Base-by-base conservation (phyloP, 306 rosid species). In the Cyclanthera cordifolia region DNA sequence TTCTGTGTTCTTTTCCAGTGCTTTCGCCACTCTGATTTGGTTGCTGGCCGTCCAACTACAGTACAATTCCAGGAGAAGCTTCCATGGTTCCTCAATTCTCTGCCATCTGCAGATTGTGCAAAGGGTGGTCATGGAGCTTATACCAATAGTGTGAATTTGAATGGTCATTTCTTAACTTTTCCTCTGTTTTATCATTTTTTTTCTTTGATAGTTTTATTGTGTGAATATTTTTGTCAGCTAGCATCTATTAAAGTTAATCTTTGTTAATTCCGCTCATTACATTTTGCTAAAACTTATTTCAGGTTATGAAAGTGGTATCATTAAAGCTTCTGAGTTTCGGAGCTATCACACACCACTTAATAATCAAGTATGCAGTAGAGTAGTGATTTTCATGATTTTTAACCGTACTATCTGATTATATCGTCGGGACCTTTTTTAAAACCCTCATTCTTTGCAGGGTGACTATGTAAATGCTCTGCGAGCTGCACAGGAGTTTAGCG, bases 121-220 rank as follows among this genome's bases (percentile, higher is more conserved):
- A 92, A 92, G 85, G 96, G 96, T 77, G 98, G 98, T 72, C 98
- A 92, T 76, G 98, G 98, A 73, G 98, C 98, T 73, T 92, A 92
- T 82, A 87, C 98, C 80, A 92, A 86, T 73, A 92, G 98, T 80
- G 81, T 92, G 61, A 92, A 92, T 87, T 81, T 92, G 64, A 83
- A 84, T 67, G 98, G 98, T 89, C 59, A 85, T 63, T 73, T 53
- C 53, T 66, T 71, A 75, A 57, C 53, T 57, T 79, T 58, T 27
- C 34, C 59, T 32, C 30, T 47, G 56, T 25, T 63, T 72, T 51
- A 3, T 55, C 14, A 19, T 57, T 55, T 27, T 56, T 60, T 48
- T 30, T 9, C 19, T 46, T 17, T 43, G 5, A 28, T 23, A 67
- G 57, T 50, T 17, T 16, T 69, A 23, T 30, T 49, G 11, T 16